Evolutionary conservation across 495 filamentous ascomycete species (phyloP), one percentile per base, ranked within the genome.

Genomic region (Cercophora samala): DNA sequence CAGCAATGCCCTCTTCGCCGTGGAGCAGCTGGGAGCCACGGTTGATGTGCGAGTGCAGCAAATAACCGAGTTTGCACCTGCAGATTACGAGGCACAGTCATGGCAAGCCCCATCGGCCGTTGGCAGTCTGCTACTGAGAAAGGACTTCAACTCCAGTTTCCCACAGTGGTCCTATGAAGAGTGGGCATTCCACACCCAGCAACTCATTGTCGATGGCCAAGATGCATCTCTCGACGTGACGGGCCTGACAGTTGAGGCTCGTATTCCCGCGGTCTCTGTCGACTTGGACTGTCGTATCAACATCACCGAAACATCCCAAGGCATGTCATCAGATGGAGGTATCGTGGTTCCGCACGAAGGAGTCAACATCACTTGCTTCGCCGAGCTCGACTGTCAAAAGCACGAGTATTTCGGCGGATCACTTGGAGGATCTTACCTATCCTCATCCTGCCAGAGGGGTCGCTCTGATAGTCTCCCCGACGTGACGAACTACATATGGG

Each of bases 101-200:
- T 63, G 61, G 61, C 17, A 63, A 53, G 61, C 61, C 22, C 61
- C 61, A 11, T 18, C 37, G 13, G 17, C 21, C 6, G 61, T 63
- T 54, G 61, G 42, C 21, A 51, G 54, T 23, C 52, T 63, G 32
- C 61, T 63, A 2, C 25, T 63, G 37, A 32, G 61, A 8, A 22
- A 22, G 42, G 37, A 63, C 42, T 42, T 53, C 61, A 63, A 53
- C 61, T 63, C 61, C n/a, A 63, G 42, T 11, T 63, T 53, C 23
- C 61, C 61, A 13, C 61, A 42, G 22, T 63, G 61, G 61, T 63
- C 61, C 5, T 63, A 53, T 51, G 37, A 63, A 18, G 42, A 63
- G n/a, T 63, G 61, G 61, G 61, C 61, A 3, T 63, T 63, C 61
- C 61, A 63, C 37, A 9, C 25, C 29, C 61, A 63, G 32, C 22